Evolutionary conservation across 208 protist species (phyloP), one percentile per base, ranked within the genome.

Genomic region (Trypanosoma congolense): DNA sequence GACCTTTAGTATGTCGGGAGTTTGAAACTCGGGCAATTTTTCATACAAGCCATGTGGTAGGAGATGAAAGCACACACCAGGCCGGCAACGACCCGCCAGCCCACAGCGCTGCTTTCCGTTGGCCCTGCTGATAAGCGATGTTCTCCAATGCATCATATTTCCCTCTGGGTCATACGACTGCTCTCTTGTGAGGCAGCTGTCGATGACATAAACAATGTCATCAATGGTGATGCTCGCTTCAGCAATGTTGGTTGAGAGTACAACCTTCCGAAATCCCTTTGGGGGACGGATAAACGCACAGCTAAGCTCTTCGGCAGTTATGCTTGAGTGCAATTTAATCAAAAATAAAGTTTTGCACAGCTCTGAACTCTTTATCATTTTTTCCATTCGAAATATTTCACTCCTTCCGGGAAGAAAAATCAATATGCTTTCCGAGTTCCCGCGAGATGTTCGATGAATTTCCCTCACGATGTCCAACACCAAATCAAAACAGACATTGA

Each of bases 171-270:
- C 85, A 68, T 95, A 97, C 36, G 69, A 80, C 4, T 83, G 95
- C 35, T 83, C 76, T 77, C 98, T 98, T 25, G 91, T 69, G 12
- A 96, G 76, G 10, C 97, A 93, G 56, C 77, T 85, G 72, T 98
- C 97, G 69, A 98, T 90, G 16, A 98, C 97, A 65, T 87, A 98
- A 26, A 85, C 75, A 63, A 98, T 80, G 47, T 95, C 92, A 72
- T 97, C 90, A 52, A 98, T 97, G 0, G 97, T 98, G 45, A 98
- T 89, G 53, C 86, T 96, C 8, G 95, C 97, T 71, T 98, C 97
- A 16, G 97, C 97, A 51, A 98, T 98, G 55, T 97, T 98, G n/a
- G 96, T 98, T 31, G 95, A 84, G 29, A 98, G 75, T 21, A 98
- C 87, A 9, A 98, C 75, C 70, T 98, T 97, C 26, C 90, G 68